Percentiles rank a stretch among this genome's conserved stretches.
Conservation (phyloP, 176 grass and related monocot genomes). For the Oryza meridionalis region DNA sequence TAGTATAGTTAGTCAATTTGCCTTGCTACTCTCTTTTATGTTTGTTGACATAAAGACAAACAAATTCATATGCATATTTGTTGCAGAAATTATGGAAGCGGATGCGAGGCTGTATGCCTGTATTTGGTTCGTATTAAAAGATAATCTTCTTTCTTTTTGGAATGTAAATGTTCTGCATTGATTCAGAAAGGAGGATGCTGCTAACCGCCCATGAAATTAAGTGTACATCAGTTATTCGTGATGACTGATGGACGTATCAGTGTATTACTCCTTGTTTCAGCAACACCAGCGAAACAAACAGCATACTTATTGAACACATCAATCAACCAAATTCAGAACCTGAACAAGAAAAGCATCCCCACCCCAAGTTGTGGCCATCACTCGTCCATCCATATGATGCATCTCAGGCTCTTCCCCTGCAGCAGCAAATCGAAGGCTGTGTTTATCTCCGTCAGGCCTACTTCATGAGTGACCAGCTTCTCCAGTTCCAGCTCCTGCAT, state of each 20-base stretch:
- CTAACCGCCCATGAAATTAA: too few species aligned
- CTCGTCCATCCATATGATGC: slow-evolving; percentile 83
- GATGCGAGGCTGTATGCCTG: too few species aligned
- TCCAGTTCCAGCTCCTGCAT: slow-evolving; percentile 73
- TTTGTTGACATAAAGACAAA: too few species aligned
- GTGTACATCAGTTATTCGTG: neutral
- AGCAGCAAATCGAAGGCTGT: slow-evolving; percentile 68
- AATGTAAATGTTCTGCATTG: neutral
- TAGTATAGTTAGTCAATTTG: too few species aligned
- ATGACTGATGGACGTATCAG: neutral
- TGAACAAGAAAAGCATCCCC: neutral
- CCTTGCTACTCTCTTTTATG: too few species aligned
- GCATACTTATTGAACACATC: neutral
- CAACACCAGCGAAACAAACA: neutral
- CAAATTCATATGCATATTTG: too few species aligned
- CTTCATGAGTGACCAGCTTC: slow-evolving; percentile 66
- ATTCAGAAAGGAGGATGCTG: too few species aligned
- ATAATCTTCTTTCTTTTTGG: neutral
- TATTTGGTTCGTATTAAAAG: too few species aligned
- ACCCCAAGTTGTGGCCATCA: neutral
- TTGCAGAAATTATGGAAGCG: too few species aligned
- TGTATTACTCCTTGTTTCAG: neutral
- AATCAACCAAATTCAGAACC: neutral
- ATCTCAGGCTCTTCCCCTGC: slow-evolving; percentile 73
- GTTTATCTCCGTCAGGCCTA: slow-evolving; percentile 69